Evolutionary conservation across 495 filamentous ascomycete species (phyloP).

Genomic region (Rostrohypoxylon terebratum): DNA sequence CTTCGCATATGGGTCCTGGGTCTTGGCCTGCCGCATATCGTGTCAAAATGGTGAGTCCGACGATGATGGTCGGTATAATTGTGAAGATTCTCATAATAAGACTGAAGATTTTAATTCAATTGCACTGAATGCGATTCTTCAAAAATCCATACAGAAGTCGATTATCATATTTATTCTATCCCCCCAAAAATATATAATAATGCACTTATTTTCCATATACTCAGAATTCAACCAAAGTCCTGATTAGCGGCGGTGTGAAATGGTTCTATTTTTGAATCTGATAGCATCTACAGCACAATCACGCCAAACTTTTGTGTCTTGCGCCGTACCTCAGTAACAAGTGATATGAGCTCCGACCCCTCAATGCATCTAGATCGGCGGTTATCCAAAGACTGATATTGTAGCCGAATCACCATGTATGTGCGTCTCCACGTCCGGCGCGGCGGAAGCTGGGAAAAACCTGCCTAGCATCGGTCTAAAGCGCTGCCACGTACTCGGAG

Average conservation of each 20-base stretch:
- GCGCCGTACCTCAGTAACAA: constrained; percentile 29
- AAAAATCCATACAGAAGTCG: neutral
- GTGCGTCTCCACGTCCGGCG: constrained; percentile 11
- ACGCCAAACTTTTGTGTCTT: neutral
- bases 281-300: constrained; percentile 15
- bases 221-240: neutral
- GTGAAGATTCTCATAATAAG: constrained; percentile 27
- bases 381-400: constrained; percentile 17
- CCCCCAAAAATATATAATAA: no score
- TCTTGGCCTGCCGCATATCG: constrained; percentile 28
- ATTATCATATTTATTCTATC: neutral
- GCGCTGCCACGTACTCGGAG: constrained; percentile 10
- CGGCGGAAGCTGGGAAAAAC: neutral
- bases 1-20: constrained; percentile 42
- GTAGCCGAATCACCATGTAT: constrained; percentile 23
- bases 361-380: constrained; percentile 29
- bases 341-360: constrained; percentile 24
- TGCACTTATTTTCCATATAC: neutral
- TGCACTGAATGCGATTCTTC: neutral
- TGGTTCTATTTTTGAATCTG: constrained; percentile 7
- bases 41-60: constrained; percentile 17
- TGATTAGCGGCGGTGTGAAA: neutral
- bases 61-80: constrained; percentile 23
- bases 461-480: constrained; percentile 25
- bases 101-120: neutral